A percentile compares a stretch with the other conserved stretches of the same genome.
phyloP scores from a whole-genome alignment of 192 early-diverging fungal genomes.

The Podila clonocystis region DNA sequence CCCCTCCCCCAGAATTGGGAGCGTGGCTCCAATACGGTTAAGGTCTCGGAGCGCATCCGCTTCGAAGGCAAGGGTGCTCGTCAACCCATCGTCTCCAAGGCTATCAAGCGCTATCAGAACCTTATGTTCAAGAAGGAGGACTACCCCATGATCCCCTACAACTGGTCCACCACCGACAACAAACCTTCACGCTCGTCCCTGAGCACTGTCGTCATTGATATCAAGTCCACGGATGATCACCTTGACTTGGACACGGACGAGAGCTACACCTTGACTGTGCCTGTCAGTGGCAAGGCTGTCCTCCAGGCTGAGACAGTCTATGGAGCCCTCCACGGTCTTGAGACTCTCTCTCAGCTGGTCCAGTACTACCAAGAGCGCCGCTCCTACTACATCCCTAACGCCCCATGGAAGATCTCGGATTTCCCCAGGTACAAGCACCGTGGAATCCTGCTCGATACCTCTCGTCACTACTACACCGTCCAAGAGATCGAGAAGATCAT shows the following conservation, averaged over 20 bases:
- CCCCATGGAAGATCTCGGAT: conserved; percentile 49
- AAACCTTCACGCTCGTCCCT: conserved; percentile 31
- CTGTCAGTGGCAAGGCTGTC: conserved; percentile 29
- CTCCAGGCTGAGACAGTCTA: conserved; percentile 52
- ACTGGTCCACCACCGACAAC: conserved; percentile 38
- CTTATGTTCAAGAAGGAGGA: conserved; percentile 59
- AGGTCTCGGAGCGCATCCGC: conserved; percentile 24
- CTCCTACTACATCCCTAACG: conserved; percentile 51
- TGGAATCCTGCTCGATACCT: conserved; percentile 47
- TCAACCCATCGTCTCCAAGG: conserved; percentile 53
- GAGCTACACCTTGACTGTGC: conserved; percentile 69
- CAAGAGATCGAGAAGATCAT: conserved; percentile 34
- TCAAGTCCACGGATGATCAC: conserved; percentile 38
- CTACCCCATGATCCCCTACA: conserved; percentile 65
- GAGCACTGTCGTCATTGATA: conserved; percentile 52
- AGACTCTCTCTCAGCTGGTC: conserved; percentile 60
- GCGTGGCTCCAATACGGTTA: conserved; percentile 32
- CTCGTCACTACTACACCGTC: conserved; percentile 40
- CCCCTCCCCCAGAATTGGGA: conserved; percentile 54
- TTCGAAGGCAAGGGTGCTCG: conserved; percentile 21
- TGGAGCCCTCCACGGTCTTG: conserved; percentile 59
- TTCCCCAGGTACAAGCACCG: conserved; percentile 47
- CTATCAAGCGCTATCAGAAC: conserved; percentile 57
- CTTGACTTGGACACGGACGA: conserved; percentile 67
- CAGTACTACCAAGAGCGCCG: conserved; percentile 43